Evolutionary conservation across 2,329 filamentous ascomycete genomes (phyloP).

Genomic region (Alternaria alternata): DNA sequence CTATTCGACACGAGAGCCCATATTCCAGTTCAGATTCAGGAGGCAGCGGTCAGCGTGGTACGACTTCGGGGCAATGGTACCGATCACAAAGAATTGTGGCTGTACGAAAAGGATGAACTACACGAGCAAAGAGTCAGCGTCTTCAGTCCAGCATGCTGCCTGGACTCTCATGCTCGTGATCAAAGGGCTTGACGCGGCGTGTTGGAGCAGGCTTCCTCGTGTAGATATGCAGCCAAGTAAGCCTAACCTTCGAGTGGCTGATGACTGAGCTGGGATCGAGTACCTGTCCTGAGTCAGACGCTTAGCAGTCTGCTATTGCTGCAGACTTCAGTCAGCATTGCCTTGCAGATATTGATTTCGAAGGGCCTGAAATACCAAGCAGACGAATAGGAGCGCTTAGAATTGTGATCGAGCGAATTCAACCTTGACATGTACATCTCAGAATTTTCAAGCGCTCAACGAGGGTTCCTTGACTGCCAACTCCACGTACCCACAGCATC

Average conservation of each 20-base stretch:
- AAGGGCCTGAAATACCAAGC: background rate
- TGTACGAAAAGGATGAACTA: background rate
- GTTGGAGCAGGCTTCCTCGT: background rate
- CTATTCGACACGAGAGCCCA: background rate
- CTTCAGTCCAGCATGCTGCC: background rate
- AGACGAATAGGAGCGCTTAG: background rate
- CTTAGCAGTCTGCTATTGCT: background rate
- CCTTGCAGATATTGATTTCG: background rate
- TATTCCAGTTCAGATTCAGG: background rate
- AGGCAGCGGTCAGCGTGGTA: background rate
- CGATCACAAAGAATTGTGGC: background rate
- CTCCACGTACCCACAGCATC: background rate
- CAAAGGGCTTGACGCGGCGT: background rate
- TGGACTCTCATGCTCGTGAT: background rate
- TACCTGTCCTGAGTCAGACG: background rate
- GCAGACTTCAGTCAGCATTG: conserved; percentile 1
- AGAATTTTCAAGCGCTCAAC: background rate
- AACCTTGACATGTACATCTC: background rate
- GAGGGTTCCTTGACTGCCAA: background rate
- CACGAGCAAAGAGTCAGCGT: background rate
- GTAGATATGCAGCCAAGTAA: background rate
- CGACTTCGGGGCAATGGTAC: background rate
- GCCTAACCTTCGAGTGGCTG: background rate
- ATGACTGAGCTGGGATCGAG: conserved; percentile 4
- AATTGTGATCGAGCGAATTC: background rate